These are phyloP conservation scores for Penicillium sclerotigenum DNA, from an alignment of 2,329 filamentous ascomycete genomes.

Conservation along the genomic window DNA sequence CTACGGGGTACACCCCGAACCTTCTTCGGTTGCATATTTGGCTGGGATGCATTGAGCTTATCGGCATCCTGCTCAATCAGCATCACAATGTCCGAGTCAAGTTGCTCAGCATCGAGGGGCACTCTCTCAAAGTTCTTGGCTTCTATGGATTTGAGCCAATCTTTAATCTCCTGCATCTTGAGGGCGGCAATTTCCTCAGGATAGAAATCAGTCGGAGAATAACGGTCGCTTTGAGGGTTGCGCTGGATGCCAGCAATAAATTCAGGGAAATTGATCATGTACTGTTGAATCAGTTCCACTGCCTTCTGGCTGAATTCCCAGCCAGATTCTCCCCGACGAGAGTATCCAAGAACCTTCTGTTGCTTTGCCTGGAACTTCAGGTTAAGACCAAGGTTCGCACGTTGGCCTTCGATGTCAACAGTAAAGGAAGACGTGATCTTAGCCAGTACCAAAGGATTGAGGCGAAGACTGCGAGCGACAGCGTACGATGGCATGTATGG, in stretches of 20 bases:
- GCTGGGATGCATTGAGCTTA: slow-evolving; percentile 51
- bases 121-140: slow-evolving; percentile 91
- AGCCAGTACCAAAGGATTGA: slow-evolving; percentile 85
- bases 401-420: slow-evolving; percentile 74
- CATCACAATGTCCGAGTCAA: slow-evolving; percentile 86
- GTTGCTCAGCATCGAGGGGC: slow-evolving; percentile 92
- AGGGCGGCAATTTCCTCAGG: slow-evolving; percentile 66
- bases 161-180: slow-evolving; percentile 88
- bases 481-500: slow-evolving; percentile 83
- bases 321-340: slow-evolving; percentile 75
- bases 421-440: slow-evolving; percentile 95
- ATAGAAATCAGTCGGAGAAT: slow-evolving; percentile 83
- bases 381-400: slow-evolving; percentile 88
- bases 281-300: slow-evolving; percentile 73
- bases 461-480: slow-evolving; percentile 75
- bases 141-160: slow-evolving; percentile 89
- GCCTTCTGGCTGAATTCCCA: slow-evolving; percentile 95
- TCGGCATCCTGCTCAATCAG: slow-evolving; percentile 76
- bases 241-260: slow-evolving; percentile 86
- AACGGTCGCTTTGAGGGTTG: slow-evolving; percentile 81
- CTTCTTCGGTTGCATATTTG: slow-evolving; percentile 61
- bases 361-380: slow-evolving; percentile 96
- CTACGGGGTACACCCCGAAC: slow-evolving; percentile 79
- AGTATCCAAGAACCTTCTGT: slow-evolving; percentile 93
- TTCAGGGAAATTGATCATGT: slow-evolving; percentile 92